Percentiles rank a stretch among this genome's conserved stretches.
These are phyloP conservation scores for Colletotrichum simmondsii DNA, from an alignment of 2,329 filamentous ascomycete genomes.

Conservation along the genomic window DNA sequence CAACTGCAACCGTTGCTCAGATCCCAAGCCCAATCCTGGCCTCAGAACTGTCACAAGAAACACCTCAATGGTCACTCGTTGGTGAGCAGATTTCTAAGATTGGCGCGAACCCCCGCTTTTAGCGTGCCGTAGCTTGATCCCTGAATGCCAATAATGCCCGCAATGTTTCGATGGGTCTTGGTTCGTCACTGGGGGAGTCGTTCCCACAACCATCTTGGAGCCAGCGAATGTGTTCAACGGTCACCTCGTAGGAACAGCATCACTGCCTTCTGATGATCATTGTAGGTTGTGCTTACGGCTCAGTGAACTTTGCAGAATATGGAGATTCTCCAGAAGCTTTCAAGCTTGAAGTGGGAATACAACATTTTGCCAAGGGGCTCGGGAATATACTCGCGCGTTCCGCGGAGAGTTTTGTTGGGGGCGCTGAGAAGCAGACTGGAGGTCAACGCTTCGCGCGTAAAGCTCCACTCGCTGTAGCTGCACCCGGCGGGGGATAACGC, in stretches of 20 bases:
- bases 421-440: background rate
- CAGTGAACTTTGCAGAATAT: no score
- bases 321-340: background rate
- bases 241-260: background rate
- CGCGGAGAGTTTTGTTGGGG: background rate
- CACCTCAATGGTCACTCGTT: background rate
- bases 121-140: background rate
- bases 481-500: background rate
- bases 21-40: background rate
- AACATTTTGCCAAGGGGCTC: background rate
- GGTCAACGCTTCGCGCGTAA: background rate
- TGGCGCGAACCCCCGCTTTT: background rate
- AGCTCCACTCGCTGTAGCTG: background rate
- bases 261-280: background rate
- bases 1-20: background rate
- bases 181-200: background rate
- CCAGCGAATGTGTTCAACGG: background rate
- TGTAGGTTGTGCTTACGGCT: background rate
- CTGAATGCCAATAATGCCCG: background rate
- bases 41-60: background rate
- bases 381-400: background rate
- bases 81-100: background rate
- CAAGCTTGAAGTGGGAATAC: no score
- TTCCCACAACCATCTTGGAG: background rate
- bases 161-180: background rate